These are phyloP conservation scores for Cercophora samala DNA, from an alignment of 495 filamentous ascomycete species.

Conservation along the genomic window DNA sequence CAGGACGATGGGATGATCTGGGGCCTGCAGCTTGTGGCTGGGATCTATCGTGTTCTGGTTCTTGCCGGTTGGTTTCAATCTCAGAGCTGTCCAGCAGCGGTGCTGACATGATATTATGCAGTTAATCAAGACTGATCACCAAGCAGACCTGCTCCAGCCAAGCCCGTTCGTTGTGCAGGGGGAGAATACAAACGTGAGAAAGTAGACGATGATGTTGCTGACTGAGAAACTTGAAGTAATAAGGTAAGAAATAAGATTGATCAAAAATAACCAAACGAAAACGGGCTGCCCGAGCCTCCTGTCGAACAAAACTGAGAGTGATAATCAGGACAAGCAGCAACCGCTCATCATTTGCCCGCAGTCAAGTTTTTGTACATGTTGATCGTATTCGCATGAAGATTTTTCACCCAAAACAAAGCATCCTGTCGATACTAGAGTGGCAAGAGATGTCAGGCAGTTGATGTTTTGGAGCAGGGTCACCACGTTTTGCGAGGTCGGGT, in stretches of 20 bases:
- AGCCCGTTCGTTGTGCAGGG: neutral
- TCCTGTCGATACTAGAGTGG: neutral
- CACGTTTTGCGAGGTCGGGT: neutral
- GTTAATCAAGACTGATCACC: neutral
- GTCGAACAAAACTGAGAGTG: neutral
- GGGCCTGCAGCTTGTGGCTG: neutral
- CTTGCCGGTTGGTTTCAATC: neutral
- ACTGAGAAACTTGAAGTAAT: neutral
- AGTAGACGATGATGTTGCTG: neutral
- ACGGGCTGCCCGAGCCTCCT: neutral
- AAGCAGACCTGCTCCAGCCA: neutral
- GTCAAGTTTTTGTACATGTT: neutral
- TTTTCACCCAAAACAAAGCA: neutral
- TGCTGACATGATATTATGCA: conserved; percentile 13
- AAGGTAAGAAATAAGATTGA: neutral
- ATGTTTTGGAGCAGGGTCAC: neutral
- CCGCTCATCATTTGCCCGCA: neutral
- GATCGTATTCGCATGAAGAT: neutral
- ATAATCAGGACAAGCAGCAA: neutral
- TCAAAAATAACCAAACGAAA: neutral
- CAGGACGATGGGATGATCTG: neutral
- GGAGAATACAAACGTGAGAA: neutral
- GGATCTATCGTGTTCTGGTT: conserved; percentile 4
- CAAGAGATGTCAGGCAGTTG: neutral
- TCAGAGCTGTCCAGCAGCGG: conserved; percentile 6